phyloP scores from a whole-genome alignment of 108 stramenopile species.

The Pseudonitzschia pungens region DNA sequence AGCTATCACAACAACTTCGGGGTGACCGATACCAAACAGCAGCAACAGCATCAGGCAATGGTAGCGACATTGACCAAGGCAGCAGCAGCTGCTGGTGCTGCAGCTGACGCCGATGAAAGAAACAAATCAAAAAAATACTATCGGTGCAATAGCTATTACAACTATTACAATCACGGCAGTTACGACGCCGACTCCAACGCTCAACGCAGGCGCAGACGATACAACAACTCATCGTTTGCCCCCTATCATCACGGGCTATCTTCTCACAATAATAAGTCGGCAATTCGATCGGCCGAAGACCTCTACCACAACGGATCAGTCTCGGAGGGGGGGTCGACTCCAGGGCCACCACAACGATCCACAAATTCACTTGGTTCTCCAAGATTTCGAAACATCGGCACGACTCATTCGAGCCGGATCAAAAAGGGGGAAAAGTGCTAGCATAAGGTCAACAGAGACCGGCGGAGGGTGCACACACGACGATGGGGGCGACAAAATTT shows the following conservation, averaged over 20 bases:
- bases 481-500: background rate
- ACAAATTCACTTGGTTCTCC: conserved; percentile 31
- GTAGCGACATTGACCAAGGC: conserved; percentile 13
- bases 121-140: background rate
- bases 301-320: conserved; percentile 8
- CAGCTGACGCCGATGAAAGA: conserved; percentile 17
- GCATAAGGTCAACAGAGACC: background rate
- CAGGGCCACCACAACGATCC: conserved; percentile 10
- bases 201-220: conserved; percentile 10
- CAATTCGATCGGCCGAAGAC: conserved; percentile 20
- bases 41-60: conserved; percentile 16
- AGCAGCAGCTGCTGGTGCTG: conserved; percentile 16
- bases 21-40: conserved; percentile 8
- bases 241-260: background rate
- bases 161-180: conserved; percentile 6
- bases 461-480: background rate
- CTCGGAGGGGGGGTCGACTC: background rate
- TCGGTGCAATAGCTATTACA: conserved; percentile 5
- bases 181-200: conserved; percentile 2
- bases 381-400: conserved; percentile 35
- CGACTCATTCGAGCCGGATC: conserved; percentile 10
- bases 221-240: background rate
- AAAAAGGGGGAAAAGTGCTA: background rate
- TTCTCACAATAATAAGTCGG: background rate
- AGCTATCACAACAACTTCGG: conserved; percentile 5